phyloP scores from a whole-genome alignment of 73 alveolate genomes.

The Effrenium voratum region DNA sequence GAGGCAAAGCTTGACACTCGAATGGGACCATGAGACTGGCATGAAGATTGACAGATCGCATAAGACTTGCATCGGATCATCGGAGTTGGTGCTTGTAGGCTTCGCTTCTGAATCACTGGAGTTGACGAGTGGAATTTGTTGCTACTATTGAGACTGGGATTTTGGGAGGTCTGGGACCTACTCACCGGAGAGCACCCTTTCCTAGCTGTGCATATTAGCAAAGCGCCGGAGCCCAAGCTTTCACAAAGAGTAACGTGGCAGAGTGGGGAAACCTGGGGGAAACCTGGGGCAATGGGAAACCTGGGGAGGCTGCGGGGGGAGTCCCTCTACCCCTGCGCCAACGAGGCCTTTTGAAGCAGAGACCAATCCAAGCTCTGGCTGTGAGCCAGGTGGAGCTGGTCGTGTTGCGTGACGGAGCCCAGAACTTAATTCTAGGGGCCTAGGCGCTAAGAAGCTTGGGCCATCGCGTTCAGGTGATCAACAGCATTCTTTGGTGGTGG shows the following conservation, averaged over 20 bases:
- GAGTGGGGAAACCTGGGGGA: not conserved
- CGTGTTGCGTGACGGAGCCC: slow-evolving; percentile 10
- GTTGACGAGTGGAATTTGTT: not conserved
- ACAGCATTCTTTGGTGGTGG: slow-evolving; percentile 92
- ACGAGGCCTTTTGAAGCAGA: not conserved
- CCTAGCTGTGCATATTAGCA: slow-evolving; percentile 31
- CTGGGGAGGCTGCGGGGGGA: not conserved
- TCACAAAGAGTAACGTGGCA: not conserved
- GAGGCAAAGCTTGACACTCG: not conserved
- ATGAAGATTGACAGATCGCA: too few species aligned
- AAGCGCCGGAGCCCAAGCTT: not conserved
- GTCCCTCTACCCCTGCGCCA: slow-evolving; percentile 51
- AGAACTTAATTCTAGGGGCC: not conserved
- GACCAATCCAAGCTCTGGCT: too few species aligned
- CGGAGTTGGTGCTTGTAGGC: not conserved
- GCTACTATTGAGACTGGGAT: not conserved
- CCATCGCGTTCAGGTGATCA: slow-evolving; percentile 8
- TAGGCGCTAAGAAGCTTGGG: too few species aligned
- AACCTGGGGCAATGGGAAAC: not conserved
- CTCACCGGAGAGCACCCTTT: slow-evolving; percentile 24
- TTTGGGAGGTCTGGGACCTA: slow-evolving; percentile 38
- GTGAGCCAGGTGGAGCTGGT: slow-evolving; percentile 16
- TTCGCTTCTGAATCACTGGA: too few species aligned
- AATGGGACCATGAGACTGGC: not conserved
- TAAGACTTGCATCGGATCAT: not conserved